phyloP scores from a whole-genome alignment of 257 asterid genomes.

The Solanum lignicaule region DNA sequence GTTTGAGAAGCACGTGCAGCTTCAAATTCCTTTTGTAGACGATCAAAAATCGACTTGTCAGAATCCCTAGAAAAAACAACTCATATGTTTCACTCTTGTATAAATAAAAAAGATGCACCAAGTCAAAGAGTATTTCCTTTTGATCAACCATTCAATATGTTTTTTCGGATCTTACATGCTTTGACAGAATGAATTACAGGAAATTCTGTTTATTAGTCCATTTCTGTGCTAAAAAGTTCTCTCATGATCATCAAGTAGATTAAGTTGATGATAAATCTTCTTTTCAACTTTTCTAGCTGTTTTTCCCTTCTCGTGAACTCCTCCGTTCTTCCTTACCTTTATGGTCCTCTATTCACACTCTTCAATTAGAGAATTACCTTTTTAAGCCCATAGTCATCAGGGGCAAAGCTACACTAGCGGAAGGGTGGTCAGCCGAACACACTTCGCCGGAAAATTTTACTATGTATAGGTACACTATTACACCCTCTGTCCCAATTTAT shows the following conservation, averaged over 20 bases:
- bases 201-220: not conserved
- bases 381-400: not conserved
- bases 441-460: not conserved
- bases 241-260: not conserved
- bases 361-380: not conserved
- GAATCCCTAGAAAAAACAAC: constrained; percentile 57
- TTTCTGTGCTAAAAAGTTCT: not conserved
- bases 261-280: not conserved
- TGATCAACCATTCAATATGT: not conserved
- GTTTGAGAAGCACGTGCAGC: constrained; percentile 82
- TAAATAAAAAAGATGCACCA: not conserved
- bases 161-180: not conserved
- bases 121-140: not conserved
- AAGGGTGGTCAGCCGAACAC: not conserved
- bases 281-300: not conserved
- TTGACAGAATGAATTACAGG: not conserved
- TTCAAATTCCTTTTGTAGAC: constrained; percentile 83
- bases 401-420: not conserved
- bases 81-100: not conserved
- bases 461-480: not conserved
- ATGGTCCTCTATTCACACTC: not conserved
- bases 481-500: no score
- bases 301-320: not conserved
- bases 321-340: not conserved
- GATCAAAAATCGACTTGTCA: constrained; percentile 80